These are phyloP conservation scores for Hypoxylon lenormandii DNA, from an alignment of 495 filamentous ascomycete species.

Conservation along the genomic window DNA sequence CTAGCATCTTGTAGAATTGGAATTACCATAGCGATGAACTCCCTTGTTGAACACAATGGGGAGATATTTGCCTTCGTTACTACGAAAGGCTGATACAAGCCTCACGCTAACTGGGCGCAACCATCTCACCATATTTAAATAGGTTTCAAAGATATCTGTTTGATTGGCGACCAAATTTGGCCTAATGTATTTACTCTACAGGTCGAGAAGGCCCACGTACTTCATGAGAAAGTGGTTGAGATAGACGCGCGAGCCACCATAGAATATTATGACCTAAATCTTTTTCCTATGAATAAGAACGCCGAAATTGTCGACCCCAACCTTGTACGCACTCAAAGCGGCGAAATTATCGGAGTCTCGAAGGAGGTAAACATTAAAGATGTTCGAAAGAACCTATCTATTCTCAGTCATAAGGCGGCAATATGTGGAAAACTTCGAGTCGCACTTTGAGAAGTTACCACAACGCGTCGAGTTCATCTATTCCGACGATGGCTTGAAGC, in stretches of 20 bases:
- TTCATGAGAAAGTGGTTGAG: conserved; percentile 80
- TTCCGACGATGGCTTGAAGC: too few relatives aligned
- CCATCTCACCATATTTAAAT: neutral
- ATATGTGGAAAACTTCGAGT: too few relatives aligned
- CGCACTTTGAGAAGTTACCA: too few relatives aligned
- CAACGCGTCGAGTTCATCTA: too few relatives aligned
- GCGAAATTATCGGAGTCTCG: too few relatives aligned
- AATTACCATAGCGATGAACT: conserved; percentile 88
- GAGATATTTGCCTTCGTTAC: conserved; percentile 89
- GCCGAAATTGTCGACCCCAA: too few relatives aligned
- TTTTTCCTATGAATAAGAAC: too few relatives aligned
- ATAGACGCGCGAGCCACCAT: conserved; percentile 84
- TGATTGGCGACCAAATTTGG: conserved; percentile 82
- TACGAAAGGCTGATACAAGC: conserved; percentile 93
- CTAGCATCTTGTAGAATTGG: conserved; percentile 84
- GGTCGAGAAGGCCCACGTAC: conserved; percentile 78
- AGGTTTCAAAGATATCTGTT: conserved; percentile 1
- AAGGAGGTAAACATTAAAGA: too few relatives aligned
- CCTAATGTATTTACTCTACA: conserved; percentile 84
- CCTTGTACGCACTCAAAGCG: too few relatives aligned
- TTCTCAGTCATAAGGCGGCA: too few relatives aligned
- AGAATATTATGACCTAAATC: conserved; percentile 72
- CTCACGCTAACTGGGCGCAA: conserved; percentile 48
- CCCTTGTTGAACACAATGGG: conserved; percentile 89
- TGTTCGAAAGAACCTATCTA: too few relatives aligned